These are phyloP conservation scores for Insectozyma bohioensis DNA, from an alignment of 1,139 yeast genomes.

Conservation along the genomic window DNA sequence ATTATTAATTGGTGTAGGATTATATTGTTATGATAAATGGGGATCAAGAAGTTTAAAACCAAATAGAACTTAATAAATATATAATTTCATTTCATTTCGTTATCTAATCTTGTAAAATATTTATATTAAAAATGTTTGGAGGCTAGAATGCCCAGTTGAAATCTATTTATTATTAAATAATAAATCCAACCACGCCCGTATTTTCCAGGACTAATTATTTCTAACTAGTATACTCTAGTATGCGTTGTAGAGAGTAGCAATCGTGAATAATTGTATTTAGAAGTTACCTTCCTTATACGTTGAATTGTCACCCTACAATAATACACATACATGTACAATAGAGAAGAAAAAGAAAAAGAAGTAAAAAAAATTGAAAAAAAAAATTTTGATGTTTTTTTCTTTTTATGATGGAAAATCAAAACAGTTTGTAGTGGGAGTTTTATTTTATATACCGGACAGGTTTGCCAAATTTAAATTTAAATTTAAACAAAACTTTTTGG, in stretches of 20 bases:
- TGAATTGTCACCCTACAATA: conserved; percentile 51
- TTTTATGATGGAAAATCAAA: no score
- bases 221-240: conserved; percentile 44
- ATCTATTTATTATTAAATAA: conserved; percentile 15
- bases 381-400: no score
- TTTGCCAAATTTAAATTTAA: no score
- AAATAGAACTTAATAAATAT: conserved; percentile 5
- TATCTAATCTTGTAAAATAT: neutral
- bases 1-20: conserved; percentile 30
- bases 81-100: neutral
- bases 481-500: no score
- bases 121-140: conserved; percentile 32
- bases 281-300: no score
- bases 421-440: no score
- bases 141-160: conserved; percentile 47
- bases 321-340: conserved; percentile 54
- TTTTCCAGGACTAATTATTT: conserved; percentile 41
- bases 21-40: conserved; percentile 44
- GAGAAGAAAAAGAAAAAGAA: conserved; percentile 19
- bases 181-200: conserved; percentile 38
- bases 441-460: neutral
- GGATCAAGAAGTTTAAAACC: conserved; percentile 35
- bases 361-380: conserved; percentile 8
- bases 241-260: conserved; percentile 55
- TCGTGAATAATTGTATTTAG: conserved; percentile 25